These are phyloP conservation scores for Phialocephala subalpina DNA, from an alignment of 2,329 filamentous ascomycete genomes.

Conservation along the genomic window DNA sequence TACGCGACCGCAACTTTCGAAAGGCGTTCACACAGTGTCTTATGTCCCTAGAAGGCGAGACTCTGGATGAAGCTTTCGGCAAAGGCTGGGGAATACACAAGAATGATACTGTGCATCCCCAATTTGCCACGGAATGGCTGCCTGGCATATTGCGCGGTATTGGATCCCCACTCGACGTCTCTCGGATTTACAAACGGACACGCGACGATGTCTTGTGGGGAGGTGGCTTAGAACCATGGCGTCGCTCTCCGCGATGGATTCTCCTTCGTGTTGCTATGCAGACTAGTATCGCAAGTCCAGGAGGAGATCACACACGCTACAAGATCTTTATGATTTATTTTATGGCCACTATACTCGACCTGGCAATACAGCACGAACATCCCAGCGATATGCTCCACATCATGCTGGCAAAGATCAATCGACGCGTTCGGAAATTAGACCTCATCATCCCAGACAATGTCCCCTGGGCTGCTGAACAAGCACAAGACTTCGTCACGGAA, in stretches of 20 bases:
- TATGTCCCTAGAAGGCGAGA: conserved; percentile 30
- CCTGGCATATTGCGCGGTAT: conserved; percentile 51
- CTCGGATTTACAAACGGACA: conserved; percentile 57
- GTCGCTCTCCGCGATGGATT: conserved; percentile 62
- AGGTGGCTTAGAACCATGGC: conserved; percentile 51
- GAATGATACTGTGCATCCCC: conserved; percentile 60
- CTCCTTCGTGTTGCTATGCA: conserved; percentile 61
- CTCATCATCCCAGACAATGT: conserved; percentile 10
- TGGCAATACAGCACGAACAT: conserved; percentile 27
- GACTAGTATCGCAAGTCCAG: conserved; percentile 11
- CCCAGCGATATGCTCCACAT: conserved; percentile 45
- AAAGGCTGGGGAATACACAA: conserved; percentile 38
- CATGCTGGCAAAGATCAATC: conserved; percentile 54
- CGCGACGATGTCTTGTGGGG: conserved; percentile 61
- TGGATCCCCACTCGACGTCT: conserved; percentile 41
- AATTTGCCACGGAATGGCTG: conserved; percentile 60
- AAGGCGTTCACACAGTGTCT: conserved; percentile 31
- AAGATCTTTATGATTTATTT: conserved; percentile 60
- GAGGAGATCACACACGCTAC: conserved; percentile 46
- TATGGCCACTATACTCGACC: conserved; percentile 48
- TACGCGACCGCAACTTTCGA: conserved; percentile 39
- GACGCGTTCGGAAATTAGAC: conserved; percentile 52
- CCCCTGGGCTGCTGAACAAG: conserved; percentile 20
- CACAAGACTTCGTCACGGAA: conserved; percentile 17
- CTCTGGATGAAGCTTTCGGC: conserved; percentile 53